Evolutionary conservation across 192 early-diverging fungal species (phyloP).

Genomic region (Rhizophagus clarus): DNA sequence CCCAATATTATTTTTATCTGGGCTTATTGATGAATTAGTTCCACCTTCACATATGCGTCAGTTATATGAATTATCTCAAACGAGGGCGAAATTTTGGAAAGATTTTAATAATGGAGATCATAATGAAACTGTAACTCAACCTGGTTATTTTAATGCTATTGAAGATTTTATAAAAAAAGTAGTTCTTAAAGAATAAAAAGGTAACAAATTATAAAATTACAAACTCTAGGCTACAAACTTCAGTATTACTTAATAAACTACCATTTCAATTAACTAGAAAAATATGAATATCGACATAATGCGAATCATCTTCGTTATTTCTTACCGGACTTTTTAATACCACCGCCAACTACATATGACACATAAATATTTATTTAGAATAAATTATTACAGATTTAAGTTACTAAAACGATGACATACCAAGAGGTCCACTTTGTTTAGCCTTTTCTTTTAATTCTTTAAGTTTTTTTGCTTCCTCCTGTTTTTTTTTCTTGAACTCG

Average conservation of each 20-base stretch:
- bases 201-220: too few species aligned
- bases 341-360: slow-evolving; percentile 45
- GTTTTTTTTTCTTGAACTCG: slow-evolving; percentile 75
- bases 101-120: slow-evolving; percentile 85
- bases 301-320: slow-evolving; percentile 44
- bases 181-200: not conserved
- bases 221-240: not conserved
- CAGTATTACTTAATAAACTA: not conserved
- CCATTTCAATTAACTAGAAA: not conserved
- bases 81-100: slow-evolving; percentile 51
- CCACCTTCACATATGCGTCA: slow-evolving; percentile 85
- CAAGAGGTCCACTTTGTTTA: slow-evolving; percentile 53
- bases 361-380: not conserved
- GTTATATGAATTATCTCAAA: slow-evolving; percentile 66
- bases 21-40: slow-evolving; percentile 82
- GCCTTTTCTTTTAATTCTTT: slow-evolving; percentile 69
- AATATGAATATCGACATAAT: not conserved
- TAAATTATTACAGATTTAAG: not conserved
- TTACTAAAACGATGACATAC: slow-evolving; percentile 37
- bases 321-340: slow-evolving; percentile 71
- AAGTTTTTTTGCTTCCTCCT: slow-evolving; percentile 71
- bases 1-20: slow-evolving; percentile 84
- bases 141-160: slow-evolving; percentile 82
- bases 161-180: slow-evolving; percentile 48
- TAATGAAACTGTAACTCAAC: slow-evolving; percentile 89